Evolutionary conservation across 2,329 filamentous ascomycete genomes (phyloP).

Genomic region (Aplosporella prunicola): DNA sequence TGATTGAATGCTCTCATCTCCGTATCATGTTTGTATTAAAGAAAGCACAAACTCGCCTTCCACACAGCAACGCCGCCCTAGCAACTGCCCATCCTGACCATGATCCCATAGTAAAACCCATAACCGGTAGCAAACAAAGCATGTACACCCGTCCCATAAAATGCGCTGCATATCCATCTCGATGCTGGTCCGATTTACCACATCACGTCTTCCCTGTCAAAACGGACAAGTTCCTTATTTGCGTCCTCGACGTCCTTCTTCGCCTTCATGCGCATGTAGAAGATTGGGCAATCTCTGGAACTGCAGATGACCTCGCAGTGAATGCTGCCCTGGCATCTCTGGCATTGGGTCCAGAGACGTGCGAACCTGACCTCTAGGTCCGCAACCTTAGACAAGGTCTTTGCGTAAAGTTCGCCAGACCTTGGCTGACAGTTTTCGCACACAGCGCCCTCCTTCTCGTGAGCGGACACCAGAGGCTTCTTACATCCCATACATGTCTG

Average conservation of each 20-base stretch:
- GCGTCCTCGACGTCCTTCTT: slow-evolving; percentile 98
- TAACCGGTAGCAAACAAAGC: too few species aligned
- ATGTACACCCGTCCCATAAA: too few species aligned
- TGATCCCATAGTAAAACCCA: too few species aligned
- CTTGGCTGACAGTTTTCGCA: slow-evolving; percentile 78
- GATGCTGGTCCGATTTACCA: too few species aligned
- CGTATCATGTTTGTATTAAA: too few species aligned
- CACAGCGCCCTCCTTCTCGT: slow-evolving; percentile 76
- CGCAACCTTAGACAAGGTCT: slow-evolving; percentile 76
- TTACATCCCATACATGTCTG: slow-evolving; percentile 99
- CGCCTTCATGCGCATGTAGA: slow-evolving; percentile 99
- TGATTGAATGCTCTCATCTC: too few species aligned
- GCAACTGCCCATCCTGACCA: too few species aligned
- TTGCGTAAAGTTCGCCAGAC: slow-evolving; percentile 86
- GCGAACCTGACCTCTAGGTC: slow-evolving; percentile 91
- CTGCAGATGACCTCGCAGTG: slow-evolving; percentile 98
- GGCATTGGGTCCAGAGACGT: slow-evolving; percentile 93
- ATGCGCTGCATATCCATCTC: too few species aligned
- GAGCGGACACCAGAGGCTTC: slow-evolving; percentile 74
- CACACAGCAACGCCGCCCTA: too few species aligned
- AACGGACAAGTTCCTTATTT: slow-evolving; percentile 79
- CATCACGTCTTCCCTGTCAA: slow-evolving; percentile 75
- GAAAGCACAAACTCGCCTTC: too few species aligned
- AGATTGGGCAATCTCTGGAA: slow-evolving; percentile 93
- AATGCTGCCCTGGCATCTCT: slow-evolving; percentile 94